These are phyloP conservation scores for Mycena metata DNA, from an alignment of 768 basidiomycete species.

Conservation along the genomic window DNA sequence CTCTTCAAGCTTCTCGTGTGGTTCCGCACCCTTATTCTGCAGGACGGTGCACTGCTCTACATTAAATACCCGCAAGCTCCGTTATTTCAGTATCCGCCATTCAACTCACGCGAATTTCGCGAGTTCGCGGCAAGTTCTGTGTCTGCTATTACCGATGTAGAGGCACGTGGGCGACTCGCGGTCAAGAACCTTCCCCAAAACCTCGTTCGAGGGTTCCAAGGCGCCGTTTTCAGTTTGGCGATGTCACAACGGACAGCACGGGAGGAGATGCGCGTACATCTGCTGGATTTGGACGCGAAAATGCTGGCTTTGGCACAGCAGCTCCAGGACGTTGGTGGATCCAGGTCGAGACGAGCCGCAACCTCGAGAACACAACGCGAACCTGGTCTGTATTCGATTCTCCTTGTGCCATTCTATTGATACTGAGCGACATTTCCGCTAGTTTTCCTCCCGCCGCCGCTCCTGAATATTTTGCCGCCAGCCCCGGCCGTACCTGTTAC, in stretches of 20 bases:
- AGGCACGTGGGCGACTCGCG: background rate
- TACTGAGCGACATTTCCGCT: background rate
- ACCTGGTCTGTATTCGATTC: background rate
- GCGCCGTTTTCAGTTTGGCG: conserved; percentile 4
- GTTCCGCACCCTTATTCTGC: conserved; percentile 13
- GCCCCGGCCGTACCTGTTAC: background rate
- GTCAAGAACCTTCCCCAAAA: conserved; percentile 18
- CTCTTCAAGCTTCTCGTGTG: conserved; percentile 38
- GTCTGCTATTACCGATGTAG: background rate
- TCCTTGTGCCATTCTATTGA: background rate
- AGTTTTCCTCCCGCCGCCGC: conserved; percentile 5
- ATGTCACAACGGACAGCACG: conserved; percentile 2
- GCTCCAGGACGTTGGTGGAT: background rate
- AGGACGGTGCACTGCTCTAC: conserved; percentile 21
- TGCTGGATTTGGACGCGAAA: conserved; percentile 2
- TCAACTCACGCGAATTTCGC: conserved; percentile 9
- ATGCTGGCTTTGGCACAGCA: background rate
- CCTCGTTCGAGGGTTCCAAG: conserved; percentile 16
- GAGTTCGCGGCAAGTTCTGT: conserved; percentile 3
- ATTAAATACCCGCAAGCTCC: background rate
- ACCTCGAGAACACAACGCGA: background rate
- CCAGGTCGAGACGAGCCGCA: background rate
- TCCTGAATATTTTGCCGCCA: background rate
- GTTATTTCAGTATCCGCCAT: conserved; percentile 10
- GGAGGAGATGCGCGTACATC: background rate